A percentile compares a stretch with the other conserved stretches of the same genome.
phyloP scores from a whole-genome alignment of 2,329 filamentous ascomycete species.

The Botrytis pseudocinerea region DNA sequence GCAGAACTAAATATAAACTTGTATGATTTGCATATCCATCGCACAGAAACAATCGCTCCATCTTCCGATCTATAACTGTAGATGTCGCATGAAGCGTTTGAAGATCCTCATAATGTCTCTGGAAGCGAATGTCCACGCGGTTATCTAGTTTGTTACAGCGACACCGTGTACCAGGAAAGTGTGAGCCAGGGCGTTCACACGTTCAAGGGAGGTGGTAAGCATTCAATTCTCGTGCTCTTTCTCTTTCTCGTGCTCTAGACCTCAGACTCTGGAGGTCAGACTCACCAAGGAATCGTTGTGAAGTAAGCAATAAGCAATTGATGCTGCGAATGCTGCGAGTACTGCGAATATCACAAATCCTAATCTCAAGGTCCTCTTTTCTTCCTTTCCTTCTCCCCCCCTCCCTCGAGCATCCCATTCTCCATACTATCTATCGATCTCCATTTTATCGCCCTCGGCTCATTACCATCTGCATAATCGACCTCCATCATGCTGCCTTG shows the following conservation, averaged over 20 bases:
- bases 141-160: background rate
- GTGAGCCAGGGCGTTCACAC: no score
- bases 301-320: no score
- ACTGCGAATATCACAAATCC: background rate
- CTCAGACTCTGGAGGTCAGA: no score
- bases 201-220: no score
- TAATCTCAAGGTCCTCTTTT: background rate
- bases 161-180: no score
- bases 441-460: background rate
- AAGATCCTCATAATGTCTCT: background rate
- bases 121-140: background rate
- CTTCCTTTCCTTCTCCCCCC: no score
- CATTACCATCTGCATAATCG: background rate
- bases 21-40: background rate
- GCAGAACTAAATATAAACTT: background rate
- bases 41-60: background rate
- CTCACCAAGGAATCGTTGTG: no score
- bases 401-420: background rate
- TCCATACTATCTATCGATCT: background rate
- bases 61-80: background rate
- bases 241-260: background rate
- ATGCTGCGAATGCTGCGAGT: no score
- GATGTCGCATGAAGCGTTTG: conserved; percentile 13
- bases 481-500: background rate
- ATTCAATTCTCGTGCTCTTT: no score